Conservation (phyloP, 2,329 filamentous ascomycete genomes). For the Tolypocladium pustulatum region DNA sequence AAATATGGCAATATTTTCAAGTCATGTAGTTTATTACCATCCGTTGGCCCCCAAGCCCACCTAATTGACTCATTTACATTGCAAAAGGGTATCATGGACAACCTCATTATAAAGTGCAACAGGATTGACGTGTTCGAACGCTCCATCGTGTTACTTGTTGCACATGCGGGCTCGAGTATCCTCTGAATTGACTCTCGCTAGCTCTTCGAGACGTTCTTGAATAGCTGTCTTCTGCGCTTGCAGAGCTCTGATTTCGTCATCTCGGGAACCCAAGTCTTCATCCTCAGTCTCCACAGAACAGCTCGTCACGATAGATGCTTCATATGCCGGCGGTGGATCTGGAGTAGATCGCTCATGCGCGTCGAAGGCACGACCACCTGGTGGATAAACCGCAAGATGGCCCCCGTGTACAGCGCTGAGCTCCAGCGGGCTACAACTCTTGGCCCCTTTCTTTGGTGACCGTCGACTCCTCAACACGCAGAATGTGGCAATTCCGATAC, state of each 20-base stretch:
- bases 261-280: slow-evolving; percentile 9
- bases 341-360: background rate
- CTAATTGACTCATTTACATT: background rate
- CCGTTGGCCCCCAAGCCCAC: background rate
- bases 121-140: background rate
- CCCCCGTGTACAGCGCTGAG: slow-evolving; percentile 1
- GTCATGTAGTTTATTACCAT: too few species aligned
- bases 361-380: background rate
- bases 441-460: slow-evolving; percentile 7
- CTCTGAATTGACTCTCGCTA: slow-evolving; percentile 11
- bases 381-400: background rate
- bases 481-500: slow-evolving; percentile 14
- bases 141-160: background rate
- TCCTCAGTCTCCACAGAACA: slow-evolving; percentile 11
- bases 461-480: slow-evolving; percentile 14
- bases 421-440: slow-evolving; percentile 2
- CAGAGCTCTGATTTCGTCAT: slow-evolving; percentile 20
- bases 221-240: slow-evolving; percentile 24
- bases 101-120: background rate
- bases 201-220: slow-evolving; percentile 22
- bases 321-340: slow-evolving; percentile 22
- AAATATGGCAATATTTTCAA: background rate
- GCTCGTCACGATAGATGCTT: slow-evolving; percentile 12
- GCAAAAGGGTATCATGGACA: background rate
- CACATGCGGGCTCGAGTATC: background rate